phyloP scores from a whole-genome alignment of 1,139 yeast species.

The Yamadazyma sp. region DNA sequence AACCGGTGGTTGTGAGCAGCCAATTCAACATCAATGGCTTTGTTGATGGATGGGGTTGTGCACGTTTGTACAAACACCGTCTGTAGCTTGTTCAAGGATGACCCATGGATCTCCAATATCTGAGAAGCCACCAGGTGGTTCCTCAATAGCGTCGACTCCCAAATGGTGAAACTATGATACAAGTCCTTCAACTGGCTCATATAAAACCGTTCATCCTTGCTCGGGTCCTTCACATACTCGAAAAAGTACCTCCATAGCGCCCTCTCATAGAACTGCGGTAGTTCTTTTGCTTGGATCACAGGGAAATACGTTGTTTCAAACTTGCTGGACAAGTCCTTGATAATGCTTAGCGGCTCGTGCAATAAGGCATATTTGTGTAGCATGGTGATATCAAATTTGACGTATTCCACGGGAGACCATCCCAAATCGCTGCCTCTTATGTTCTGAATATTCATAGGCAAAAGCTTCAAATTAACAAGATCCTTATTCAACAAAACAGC shows the following conservation, averaged over 20 bases:
- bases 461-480: slow-evolving; percentile 21
- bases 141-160: slow-evolving; percentile 34
- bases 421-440: slow-evolving; percentile 5
- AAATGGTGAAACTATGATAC: slow-evolving; percentile 33
- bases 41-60: background rate
- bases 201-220: slow-evolving; percentile 22
- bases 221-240: slow-evolving; percentile 23
- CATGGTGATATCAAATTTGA: slow-evolving; percentile 30
- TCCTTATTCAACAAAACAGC: slow-evolving; percentile 30
- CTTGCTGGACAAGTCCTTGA: slow-evolving; percentile 30
- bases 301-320: slow-evolving; percentile 28
- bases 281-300: slow-evolving; percentile 20
- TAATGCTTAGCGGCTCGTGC: slow-evolving; percentile 30
- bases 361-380: slow-evolving; percentile 38
- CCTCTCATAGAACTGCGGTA: slow-evolving; percentile 42
- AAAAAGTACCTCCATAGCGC: slow-evolving; percentile 44
- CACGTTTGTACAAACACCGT: slow-evolving; percentile 9
- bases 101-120: slow-evolving; percentile 4
- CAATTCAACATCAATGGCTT: slow-evolving; percentile 5
- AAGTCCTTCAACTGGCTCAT: slow-evolving; percentile 23
- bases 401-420: slow-evolving; percentile 15
- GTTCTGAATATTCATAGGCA: slow-evolving; percentile 24
- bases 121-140: slow-evolving; percentile 1
- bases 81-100: slow-evolving; percentile 7
- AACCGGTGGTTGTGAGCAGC: background rate